These are phyloP conservation scores for Starmerella vaccinii DNA, from an alignment of 805 yeast species.

Conservation along the genomic window DNA sequence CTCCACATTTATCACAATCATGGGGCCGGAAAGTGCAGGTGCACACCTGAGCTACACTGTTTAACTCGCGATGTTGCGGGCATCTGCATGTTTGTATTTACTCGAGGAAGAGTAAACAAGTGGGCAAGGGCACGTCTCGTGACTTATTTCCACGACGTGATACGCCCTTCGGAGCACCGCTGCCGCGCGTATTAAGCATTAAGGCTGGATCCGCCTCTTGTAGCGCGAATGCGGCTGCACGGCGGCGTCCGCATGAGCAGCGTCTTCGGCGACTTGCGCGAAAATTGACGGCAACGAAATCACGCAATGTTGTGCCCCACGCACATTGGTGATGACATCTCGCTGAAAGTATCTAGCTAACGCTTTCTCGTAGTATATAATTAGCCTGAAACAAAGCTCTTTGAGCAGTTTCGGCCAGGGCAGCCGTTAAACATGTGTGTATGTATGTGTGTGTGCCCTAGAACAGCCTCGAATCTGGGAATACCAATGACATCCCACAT, in stretches of 20 bases:
- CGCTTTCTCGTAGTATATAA: too few relatives aligned
- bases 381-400: too few relatives aligned
- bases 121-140: neutral
- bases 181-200: neutral
- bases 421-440: too few relatives aligned
- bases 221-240: neutral
- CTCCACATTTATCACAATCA: constrained; percentile 25
- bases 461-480: neutral
- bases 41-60: neutral
- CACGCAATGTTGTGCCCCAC: too few relatives aligned
- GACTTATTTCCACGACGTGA: neutral
- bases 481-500: neutral
- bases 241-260: neutral
- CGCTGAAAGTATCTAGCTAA: too few relatives aligned
- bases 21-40: neutral
- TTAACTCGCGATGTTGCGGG: neutral
- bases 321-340: too few relatives aligned
- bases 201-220: neutral
- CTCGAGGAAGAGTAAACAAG: constrained; percentile 1
- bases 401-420: too few relatives aligned
- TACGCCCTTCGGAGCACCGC: neutral
- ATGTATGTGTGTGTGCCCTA: too few relatives aligned
- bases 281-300: neutral
- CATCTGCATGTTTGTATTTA: constrained; percentile 1
- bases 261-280: neutral